Evolutionary conservation across 2,329 filamentous ascomycete genomes (phyloP), one percentile per base, ranked within the genome.

Genomic region (Microdochium paspali): DNA sequence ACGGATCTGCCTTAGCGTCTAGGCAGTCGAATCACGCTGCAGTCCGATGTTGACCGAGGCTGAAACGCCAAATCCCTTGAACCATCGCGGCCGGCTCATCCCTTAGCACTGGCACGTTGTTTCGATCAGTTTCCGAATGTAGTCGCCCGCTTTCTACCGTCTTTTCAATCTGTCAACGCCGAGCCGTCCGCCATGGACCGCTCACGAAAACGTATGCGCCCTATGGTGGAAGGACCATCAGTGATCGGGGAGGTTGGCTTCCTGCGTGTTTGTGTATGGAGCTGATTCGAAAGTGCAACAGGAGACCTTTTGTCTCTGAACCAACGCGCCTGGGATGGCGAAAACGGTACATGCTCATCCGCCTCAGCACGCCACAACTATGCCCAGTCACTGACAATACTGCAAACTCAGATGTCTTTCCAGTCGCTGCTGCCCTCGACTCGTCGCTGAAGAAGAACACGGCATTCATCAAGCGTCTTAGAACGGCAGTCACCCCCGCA

Each of bases 381-480:
- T 20, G 15, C 35, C 24, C 46, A 20, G n/a, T 42, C 2, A 49
- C 52, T 60, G 35, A 57, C 56, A 52, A 21, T 5, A 7, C 18
- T 21, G 12, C 35, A 7, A 46, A 39, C 43, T 28, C 55, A 94
- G 90, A 87, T 72, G 71, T 94, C 52, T 89, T 94, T 61, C 69
- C 80, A 47, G 82, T 93, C 56, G 83, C 80, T 65, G 78, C 79
- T 61, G 85, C 87, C 25, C 84, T 97, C 61, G 91, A 97, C 67
- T 95, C 91, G 46, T 93, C 90, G 46, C 76, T 97, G 66, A 96
- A 95, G 72, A 97, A 96, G 74, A 97, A 97, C 60, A 97, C 91
- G 3, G 90, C 90, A 55, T 96, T 97, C 66, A 97, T 97, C 63
- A 96, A 95, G 69, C 88, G 91, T 60, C 76, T 97, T 48, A 87